phyloP scores from a whole-genome alignment of 2,329 filamentous ascomycete genomes.

The Diaporthe humulicola region DNA sequence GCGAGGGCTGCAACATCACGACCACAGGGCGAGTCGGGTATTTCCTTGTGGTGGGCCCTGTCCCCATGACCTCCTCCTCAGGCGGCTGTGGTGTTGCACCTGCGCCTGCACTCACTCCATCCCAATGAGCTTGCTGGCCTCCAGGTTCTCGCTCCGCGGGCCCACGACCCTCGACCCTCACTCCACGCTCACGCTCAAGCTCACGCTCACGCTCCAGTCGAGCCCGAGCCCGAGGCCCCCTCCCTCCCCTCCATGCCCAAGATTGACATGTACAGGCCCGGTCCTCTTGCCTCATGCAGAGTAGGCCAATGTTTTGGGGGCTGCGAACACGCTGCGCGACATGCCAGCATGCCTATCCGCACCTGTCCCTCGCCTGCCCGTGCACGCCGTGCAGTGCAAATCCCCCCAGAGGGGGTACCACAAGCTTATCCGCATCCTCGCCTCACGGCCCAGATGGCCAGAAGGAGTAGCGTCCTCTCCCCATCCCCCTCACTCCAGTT shows the following conservation, averaged over 20 bases:
- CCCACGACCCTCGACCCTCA: conserved; percentile 9
- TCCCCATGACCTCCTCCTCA: conserved; percentile 39
- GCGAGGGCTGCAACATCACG: conserved; percentile 36
- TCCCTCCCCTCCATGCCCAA: neutral
- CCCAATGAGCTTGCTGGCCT: conserved; percentile 20
- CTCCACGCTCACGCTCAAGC: neutral
- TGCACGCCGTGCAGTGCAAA: conserved; percentile 15
- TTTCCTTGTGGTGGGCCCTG: conserved; percentile 37
- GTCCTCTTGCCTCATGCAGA: conserved; percentile 25
- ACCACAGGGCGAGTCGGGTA: conserved; percentile 36
- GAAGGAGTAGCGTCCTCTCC: conserved; percentile 36
- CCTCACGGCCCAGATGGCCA: conserved; percentile 36
- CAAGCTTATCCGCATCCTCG: conserved; percentile 20
- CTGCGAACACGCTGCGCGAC: conserved; percentile 25
- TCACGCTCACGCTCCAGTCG: conserved; percentile 6
- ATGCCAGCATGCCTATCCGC: conserved; percentile 10
- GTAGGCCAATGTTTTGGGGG: neutral
- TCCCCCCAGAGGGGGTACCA: conserved; percentile 10
- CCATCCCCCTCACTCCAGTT: conserved; percentile 30
- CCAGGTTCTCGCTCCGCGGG: conserved; percentile 18
- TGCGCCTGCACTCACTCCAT: conserved; percentile 25
- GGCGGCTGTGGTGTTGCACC: conserved; percentile 39
- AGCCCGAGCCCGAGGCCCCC: conserved; percentile 6
- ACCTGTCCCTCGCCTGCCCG: conserved; percentile 14
- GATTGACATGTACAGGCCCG: neutral